Evolutionary conservation across 2,329 filamentous ascomycete genomes (phyloP).

Genomic region (Fusarium pseudoanthophilum): DNA sequence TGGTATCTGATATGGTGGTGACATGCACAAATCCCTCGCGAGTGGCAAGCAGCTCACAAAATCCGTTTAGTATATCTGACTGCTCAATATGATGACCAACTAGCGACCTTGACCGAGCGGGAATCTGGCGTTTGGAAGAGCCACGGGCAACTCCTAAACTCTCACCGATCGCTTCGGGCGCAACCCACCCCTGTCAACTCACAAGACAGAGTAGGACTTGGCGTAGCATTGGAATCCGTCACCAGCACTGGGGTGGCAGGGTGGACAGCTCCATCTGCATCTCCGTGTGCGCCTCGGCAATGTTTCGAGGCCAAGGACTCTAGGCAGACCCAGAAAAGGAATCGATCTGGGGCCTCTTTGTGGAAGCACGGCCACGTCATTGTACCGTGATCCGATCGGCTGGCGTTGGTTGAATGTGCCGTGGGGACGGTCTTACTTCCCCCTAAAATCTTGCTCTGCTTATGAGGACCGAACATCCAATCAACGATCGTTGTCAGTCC

Average conservation of each 20-base stretch:
- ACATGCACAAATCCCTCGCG: conserved; percentile 5
- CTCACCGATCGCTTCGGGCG: conserved; percentile 42
- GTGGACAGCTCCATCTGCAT: conserved; percentile 15
- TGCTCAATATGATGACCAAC: conserved; percentile 26
- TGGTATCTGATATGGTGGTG: conserved; percentile 1
- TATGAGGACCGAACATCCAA: conserved; percentile 20
- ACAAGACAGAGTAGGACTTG: conserved; percentile 24
- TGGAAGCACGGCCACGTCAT: conserved; percentile 43
- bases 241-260: conserved; percentile 18
- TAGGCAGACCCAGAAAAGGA: conserved; percentile 29
- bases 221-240: conserved; percentile 25
- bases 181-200: conserved; percentile 34
- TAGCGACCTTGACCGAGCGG: conserved; percentile 35
- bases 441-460: conserved; percentile 28
- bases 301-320: conserved; percentile 30
- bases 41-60: conserved; percentile 34
- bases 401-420: conserved; percentile 28
- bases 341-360: conserved; percentile 36
- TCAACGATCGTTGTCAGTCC: conserved; percentile 1
- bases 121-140: conserved; percentile 28
- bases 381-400: conserved; percentile 43
- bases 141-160: conserved; percentile 29
- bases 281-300: conserved; percentile 28
- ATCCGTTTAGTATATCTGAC: conserved; percentile 29
- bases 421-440: conserved; percentile 27